Evolutionary conservation across 2,329 filamentous ascomycete species (phyloP), one percentile per base, ranked within the genome.

Genomic region (Chrysoporthe puriensis): DNA sequence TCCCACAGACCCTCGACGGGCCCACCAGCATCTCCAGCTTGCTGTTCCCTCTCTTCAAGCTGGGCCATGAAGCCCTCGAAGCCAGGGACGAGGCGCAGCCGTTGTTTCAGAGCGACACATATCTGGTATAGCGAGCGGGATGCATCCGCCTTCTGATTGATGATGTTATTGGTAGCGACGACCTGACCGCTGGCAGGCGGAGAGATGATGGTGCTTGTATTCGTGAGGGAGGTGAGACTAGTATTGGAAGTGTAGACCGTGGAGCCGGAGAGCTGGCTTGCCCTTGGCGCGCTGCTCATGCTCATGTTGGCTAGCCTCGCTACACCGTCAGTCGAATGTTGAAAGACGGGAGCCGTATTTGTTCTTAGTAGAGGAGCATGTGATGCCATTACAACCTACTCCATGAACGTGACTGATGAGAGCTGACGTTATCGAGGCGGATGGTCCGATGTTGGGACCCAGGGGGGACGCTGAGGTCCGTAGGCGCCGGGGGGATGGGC

Each of bases 61-160:
- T 94, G 86, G 63, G 87, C 83, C 73, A 97, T 81, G 77, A 91
- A 91, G 21, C 84, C 83, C 70, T 93, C 89, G 76, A 98, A 97
- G 68, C 88, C 91, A 4, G 94, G 94, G 9, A 98, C 94, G 72
- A 91, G 90, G 66, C 89, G 86, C 70, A 99, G 83, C 71, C 96
- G 89, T 80, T 91, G 89, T 77, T 92, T 93, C 70, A 98, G 84
- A 64, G 90, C 89, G 72, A 97, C 86, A 78, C 96, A 98, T 78
- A 97, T 97, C 79, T 98, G 95, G 79, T 97, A 99, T 34, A 99
- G 88, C 13, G 94, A 97, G 69, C 91, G 87, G 66, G 92, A 93
- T 72, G 96, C 94, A 78, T 97, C 94, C 77, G 94, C 96, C 77
- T 93, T 92, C 79, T 95, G 92, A 81, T 99, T 99, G 84, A 99